A percentile compares a stretch with the other conserved stretches of the same genome.
These are phyloP conservation scores for Marasmius tenuissimus DNA, from an alignment of 1,284 basidiomycete species.

Conservation along the genomic window DNA sequence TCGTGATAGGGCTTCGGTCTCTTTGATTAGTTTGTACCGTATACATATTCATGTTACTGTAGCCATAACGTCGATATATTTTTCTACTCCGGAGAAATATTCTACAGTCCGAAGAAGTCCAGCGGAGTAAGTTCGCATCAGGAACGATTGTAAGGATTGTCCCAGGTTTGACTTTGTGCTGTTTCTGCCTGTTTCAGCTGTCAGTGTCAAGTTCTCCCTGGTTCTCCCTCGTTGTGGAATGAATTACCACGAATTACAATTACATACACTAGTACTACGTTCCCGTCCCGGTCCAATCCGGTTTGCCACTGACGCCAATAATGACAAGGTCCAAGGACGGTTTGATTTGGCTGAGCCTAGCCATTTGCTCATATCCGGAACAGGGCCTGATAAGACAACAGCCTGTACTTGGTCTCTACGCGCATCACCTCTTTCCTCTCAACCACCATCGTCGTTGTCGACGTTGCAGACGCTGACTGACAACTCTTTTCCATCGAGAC, in stretches of 20 bases:
- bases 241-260: neutral
- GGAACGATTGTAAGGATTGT: no score
- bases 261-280: neutral
- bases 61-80: neutral
- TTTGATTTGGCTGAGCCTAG: neutral
- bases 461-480: neutral
- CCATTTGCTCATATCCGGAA: neutral
- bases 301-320: neutral
- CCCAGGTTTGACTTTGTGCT: no score
- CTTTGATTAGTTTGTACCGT: slow-evolving; percentile 64
- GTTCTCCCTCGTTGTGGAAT: no score
- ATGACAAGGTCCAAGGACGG: neutral
- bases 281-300: neutral
- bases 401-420: no score
- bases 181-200: no score
- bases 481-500: neutral
- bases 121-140: neutral
- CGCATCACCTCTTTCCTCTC: neutral
- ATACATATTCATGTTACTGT: slow-evolving; percentile 2
- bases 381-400: no score
- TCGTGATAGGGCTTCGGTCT: slow-evolving; percentile 73
- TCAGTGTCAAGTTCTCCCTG: neutral
- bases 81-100: neutral
- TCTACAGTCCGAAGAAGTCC: neutral
- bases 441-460: neutral